Base-by-base conservation (phyloP, 768 basidiomycete species). In the Boletus rufocinnamomeus region DNA sequence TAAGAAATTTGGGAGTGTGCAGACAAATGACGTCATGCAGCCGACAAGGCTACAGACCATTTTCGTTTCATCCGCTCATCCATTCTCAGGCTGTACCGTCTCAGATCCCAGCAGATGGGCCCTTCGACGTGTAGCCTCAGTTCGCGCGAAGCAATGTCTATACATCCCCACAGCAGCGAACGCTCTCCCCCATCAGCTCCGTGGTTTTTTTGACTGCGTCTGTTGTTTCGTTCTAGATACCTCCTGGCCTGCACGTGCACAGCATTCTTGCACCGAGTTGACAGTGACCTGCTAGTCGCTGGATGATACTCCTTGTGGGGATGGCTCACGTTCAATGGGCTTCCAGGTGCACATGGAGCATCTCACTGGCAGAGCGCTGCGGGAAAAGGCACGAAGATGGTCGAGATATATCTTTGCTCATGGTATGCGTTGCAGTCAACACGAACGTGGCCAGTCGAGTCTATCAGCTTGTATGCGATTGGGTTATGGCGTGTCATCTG, bases 171-270 rank as follows among this genome's bases (percentile, higher is more conserved):
- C 37, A 14, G 16, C 25, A 27, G 16, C n/a, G 25, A 48, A 16
- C 4, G 25, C 19, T n/a, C 34, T 16, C 27, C 9, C 17, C 11
- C 32, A 4, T 21, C n/a, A 34, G 32, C 19, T 55, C 16, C 27
- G 25, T 23, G 5, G 3, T 2, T 7, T 50, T 7, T 50, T 55
- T 30, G 10, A 23, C 28, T 17, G n/a, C 34, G 9, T 27, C 6
- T 37, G 13, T 14, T 37, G 25, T 35, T 2, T 34, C 27, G 41
- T 53, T 34, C 25, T 19, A n/a, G 25, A 28, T 14, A 30, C 37
- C 53, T 40, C 25, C 19, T n/a, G 1, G 46, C 32, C 25, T 16
- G 21, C 40, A 52, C 48, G 27, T 63, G 56, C 35, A 65, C 43
- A 58, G 38, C 34, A 60, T 51, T 3, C 30, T 46, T 52, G 16